Evolutionary conservation across 163 green algal species (phyloP), one percentile per base, ranked within the genome.

Genomic region (Volvox carteri): DNA sequence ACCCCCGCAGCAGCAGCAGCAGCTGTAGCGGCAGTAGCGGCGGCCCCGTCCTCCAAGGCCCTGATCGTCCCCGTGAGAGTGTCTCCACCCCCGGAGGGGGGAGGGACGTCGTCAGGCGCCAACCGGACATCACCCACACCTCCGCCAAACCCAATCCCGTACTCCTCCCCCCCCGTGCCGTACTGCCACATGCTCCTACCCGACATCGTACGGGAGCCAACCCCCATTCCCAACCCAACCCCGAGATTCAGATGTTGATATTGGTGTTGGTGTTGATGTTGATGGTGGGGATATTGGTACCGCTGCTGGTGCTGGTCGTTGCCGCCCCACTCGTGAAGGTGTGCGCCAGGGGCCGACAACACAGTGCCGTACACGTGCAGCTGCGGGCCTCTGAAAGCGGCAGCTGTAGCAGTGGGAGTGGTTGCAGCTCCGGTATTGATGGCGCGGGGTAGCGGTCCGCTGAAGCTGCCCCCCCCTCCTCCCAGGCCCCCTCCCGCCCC

Each of bases 131-230:
- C 65, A 33, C 30, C 25, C 30, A 33, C 30, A 11, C 28, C 54
- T 65, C 19, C 3, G 54, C 19, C 28, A 19, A 12, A 39, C 2
- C 70, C 37, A 46, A 30, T 46, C 14, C 70, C 70, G 70, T 48
- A 56, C 5, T 78, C 35, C 68, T 77, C 68, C 68, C 30, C 65
- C 30, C 35, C 65, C 62, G 14, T 23, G 1, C 65, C 65, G 33
- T 76, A 18, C 70, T 58, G 70, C 70, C 70, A 78, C 70, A 54
- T 3, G 70, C 37, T 78, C 39, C 37, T 16, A 23, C 70, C 70
- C 1, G 70, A 78, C 37, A 56, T 12, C 70, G 37, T 78, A 54
- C 70, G 1, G 70, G 37, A n/a, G n/a, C n/a, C n/a, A n/a, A n/a
- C n/a, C n/a, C n/a, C n/a, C n/a, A n/a, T n/a, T n/a, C n/a, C n/a